These are phyloP conservation scores for Fusarium avenaceum DNA, from an alignment of 2,329 filamentous ascomycete genomes.

Conservation along the genomic window DNA sequence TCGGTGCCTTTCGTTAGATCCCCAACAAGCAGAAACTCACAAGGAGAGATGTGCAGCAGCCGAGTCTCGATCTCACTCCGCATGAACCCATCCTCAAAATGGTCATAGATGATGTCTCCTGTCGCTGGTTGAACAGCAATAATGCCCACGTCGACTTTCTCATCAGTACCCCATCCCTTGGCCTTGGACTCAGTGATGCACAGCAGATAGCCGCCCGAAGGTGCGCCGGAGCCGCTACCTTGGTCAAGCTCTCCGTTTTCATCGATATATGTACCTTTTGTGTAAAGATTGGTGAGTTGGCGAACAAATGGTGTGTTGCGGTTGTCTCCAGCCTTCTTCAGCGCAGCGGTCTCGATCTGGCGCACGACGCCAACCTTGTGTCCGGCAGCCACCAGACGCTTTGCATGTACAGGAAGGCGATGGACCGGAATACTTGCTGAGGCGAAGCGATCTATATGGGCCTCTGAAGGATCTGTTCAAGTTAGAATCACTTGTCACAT, in stretches of 20 bases:
- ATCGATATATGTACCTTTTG: slow-evolving; percentile 97
- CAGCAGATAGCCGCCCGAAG: slow-evolving; percentile 86
- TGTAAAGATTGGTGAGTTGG: slow-evolving; percentile 96
- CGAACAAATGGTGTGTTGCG: slow-evolving; percentile 91
- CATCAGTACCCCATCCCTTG: slow-evolving; percentile 86
- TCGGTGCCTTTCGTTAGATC: slow-evolving; percentile 91
- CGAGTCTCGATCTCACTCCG: slow-evolving; percentile 94
- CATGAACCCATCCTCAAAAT: slow-evolving; percentile 98
- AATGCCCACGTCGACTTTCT: slow-evolving; percentile 92
- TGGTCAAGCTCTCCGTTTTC: slow-evolving; percentile 85
- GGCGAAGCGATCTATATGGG: slow-evolving; percentile 91
- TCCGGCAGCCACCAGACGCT: slow-evolving; percentile 89
- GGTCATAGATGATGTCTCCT: slow-evolving; percentile 94
- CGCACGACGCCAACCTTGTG: slow-evolving; percentile 97
- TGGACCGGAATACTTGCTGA: slow-evolving; percentile 96
- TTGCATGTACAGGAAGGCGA: slow-evolving; percentile 91
- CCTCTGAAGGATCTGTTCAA: slow-evolving; percentile 80
- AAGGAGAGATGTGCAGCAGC: slow-evolving; percentile 94
- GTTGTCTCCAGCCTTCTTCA: slow-evolving; percentile 96
- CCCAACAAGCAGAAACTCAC: slow-evolving; percentile 94
- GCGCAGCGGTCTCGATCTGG: slow-evolving; percentile 92
- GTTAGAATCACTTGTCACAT: slow-evolving; percentile 3
- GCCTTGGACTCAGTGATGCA: slow-evolving; percentile 90
- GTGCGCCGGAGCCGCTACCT: slow-evolving; percentile 58
- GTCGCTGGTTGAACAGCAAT: slow-evolving; percentile 96